Conservation (phyloP, 2,329 filamentous ascomycete genomes). For the Xylaria sp. region DNA sequence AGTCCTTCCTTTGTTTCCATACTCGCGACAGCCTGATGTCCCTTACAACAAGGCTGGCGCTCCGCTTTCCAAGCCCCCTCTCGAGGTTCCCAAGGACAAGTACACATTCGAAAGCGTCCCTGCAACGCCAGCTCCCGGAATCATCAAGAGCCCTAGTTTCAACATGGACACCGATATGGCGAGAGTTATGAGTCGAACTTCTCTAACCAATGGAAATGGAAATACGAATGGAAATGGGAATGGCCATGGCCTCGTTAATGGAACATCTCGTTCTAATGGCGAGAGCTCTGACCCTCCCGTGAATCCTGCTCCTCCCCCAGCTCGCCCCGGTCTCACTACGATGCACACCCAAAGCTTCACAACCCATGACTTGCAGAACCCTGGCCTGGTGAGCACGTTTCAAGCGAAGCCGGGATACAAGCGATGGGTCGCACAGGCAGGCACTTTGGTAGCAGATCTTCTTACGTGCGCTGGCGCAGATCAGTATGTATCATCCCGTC, state of each 20-base stretch:
- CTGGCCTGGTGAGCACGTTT: slow-evolving; percentile 66
- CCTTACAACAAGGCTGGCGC: slow-evolving; percentile 97
- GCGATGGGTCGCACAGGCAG: slow-evolving; percentile 98
- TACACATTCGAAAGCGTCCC: slow-evolving; percentile 95
- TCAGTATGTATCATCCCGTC: slow-evolving; percentile 68
- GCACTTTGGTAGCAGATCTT: slow-evolving; percentile 92
- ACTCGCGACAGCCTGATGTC: slow-evolving; percentile 94
- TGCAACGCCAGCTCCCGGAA: slow-evolving; percentile 80
- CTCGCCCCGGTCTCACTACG: slow-evolving; percentile 53
- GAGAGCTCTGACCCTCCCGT: slow-evolving; percentile 47
- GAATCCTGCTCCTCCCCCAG: slow-evolving; percentile 39
- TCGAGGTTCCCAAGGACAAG: slow-evolving; percentile 63
- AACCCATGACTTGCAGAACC: slow-evolving; percentile 73
- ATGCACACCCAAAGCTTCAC: slow-evolving; percentile 63
- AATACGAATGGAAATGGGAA: background rate
- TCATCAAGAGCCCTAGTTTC: slow-evolving; percentile 73
- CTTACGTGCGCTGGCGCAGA: slow-evolving; percentile 95
- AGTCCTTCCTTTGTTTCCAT: slow-evolving; percentile 94
- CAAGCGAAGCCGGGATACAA: slow-evolving; percentile 93
- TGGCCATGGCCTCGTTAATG: slow-evolving; percentile 46
- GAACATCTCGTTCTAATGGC: slow-evolving; percentile 49
- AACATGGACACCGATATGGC: slow-evolving; percentile 78
- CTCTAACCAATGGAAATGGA: slow-evolving; percentile 60
- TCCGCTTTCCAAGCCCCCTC: slow-evolving; percentile 78
- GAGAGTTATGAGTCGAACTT: slow-evolving; percentile 76